A percentile compares a stretch with the other conserved stretches of the same genome.
Conservation (phyloP, 805 yeast genomes). For the Wickerhamiella galacta region DNA sequence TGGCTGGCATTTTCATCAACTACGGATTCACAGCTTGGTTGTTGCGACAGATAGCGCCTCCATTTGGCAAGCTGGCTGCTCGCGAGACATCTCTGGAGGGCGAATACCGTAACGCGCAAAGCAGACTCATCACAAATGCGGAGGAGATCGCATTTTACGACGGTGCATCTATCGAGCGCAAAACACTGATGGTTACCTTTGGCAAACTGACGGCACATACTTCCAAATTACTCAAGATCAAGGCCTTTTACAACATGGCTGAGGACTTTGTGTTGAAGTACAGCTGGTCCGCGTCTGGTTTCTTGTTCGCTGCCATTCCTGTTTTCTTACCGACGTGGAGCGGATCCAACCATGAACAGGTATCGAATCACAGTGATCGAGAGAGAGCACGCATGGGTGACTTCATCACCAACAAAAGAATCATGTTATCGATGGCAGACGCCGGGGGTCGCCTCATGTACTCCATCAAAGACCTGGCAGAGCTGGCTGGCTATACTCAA, state of each 20-base stretch:
- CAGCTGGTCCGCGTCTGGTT: slow-evolving; percentile 94
- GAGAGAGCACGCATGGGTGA: slow-evolving; percentile 50
- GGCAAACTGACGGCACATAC: slow-evolving; percentile 38
- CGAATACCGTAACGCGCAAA: slow-evolving; percentile 69
- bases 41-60: slow-evolving; percentile 61
- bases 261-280: slow-evolving; percentile 82
- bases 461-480: slow-evolving; percentile 83
- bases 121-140: slow-evolving; percentile 70
- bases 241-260: slow-evolving; percentile 51
- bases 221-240: slow-evolving; percentile 35
- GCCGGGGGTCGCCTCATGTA: slow-evolving; percentile 92
- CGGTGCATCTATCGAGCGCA: slow-evolving; percentile 66
- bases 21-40: slow-evolving; percentile 65
- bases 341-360: slow-evolving; percentile 14
- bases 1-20: slow-evolving; percentile 63
- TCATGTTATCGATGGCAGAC: slow-evolving; percentile 81
- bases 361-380: slow-evolving; percentile 5
- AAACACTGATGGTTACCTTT: slow-evolving; percentile 45
- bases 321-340: slow-evolving; percentile 43
- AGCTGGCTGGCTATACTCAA: slow-evolving; percentile 78
- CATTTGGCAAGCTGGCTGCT: slow-evolving; percentile 65
- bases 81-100: slow-evolving; percentile 69
- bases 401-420: slow-evolving; percentile 76
- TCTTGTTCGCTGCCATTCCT: slow-evolving; percentile 76
- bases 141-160: slow-evolving; percentile 92